A percentile compares a stretch with the other conserved stretches of the same genome.
phyloP scores from a whole-genome alignment of 768 basidiomycete genomes.

The Cyclocybe aegerita region DNA sequence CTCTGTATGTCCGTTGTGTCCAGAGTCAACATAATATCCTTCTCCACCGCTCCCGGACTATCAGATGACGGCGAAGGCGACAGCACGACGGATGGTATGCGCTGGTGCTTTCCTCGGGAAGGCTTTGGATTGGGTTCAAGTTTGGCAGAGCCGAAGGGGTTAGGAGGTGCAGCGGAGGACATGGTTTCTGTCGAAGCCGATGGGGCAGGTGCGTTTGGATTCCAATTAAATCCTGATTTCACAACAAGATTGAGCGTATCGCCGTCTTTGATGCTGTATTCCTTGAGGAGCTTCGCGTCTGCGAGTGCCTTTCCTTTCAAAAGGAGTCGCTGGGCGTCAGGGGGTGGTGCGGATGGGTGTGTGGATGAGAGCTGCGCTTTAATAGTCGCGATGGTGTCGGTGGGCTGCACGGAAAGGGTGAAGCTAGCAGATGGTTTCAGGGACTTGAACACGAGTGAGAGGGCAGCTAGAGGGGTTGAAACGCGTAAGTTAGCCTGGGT shows the following conservation, averaged over 20 bases:
- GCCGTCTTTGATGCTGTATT: conserved; percentile 82
- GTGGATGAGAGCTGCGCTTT: conserved; percentile 69
- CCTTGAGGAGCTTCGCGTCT: conserved; percentile 86
- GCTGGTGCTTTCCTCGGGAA: conserved; percentile 46
- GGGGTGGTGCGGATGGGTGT: conserved; percentile 68
- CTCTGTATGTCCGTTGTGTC: conserved; percentile 49
- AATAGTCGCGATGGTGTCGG: conserved; percentile 81
- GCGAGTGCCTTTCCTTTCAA: conserved; percentile 93
- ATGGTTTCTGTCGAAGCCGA: conserved; percentile 18
- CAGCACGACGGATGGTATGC: conserved; percentile 77
- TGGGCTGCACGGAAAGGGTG: conserved; percentile 68
- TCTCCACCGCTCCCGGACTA: conserved; percentile 33
- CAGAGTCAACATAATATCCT: conserved; percentile 69
- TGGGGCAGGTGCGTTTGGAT: conserved; percentile 41
- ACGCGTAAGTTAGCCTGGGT: neutral
- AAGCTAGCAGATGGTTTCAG: conserved; percentile 82
- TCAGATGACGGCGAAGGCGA: conserved; percentile 70
- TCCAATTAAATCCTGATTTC: conserved; percentile 73
- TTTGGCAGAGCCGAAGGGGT: conserved; percentile 22
- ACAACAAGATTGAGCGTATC: conserved; percentile 85
- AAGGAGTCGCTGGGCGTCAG: conserved; percentile 81
- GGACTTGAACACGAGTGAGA: conserved; percentile 86
- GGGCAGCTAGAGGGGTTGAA: conserved; percentile 33
- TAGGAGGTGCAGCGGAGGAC: conserved; percentile 11
- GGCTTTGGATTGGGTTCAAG: conserved; percentile 22